Evolutionary conservation across 2,329 filamentous ascomycete genomes (phyloP).

Genomic region (Hirsutella minnesotensis): DNA sequence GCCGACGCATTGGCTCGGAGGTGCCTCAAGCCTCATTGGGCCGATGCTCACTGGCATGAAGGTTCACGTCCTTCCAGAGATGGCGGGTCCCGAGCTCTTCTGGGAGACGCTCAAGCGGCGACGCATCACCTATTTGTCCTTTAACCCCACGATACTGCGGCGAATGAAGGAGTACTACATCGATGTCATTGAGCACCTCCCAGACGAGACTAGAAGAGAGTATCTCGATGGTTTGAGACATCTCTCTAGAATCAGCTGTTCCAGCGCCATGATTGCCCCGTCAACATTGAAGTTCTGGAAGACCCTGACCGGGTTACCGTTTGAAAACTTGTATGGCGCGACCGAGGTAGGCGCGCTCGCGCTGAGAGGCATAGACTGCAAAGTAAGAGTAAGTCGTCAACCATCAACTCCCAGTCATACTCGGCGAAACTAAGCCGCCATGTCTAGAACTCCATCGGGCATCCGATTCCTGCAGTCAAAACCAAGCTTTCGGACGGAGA

Average conservation of each 20-base stretch:
- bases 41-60: slow-evolving; percentile 7
- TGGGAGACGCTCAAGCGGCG: slow-evolving; percentile 6
- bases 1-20: slow-evolving; percentile 10
- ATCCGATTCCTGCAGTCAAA: slow-evolving; percentile 2
- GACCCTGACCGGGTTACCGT: slow-evolving; percentile 2
- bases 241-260: slow-evolving; percentile 1
- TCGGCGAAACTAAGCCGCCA: too few relatives aligned
- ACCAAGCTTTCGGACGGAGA: slow-evolving; percentile 8
- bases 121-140: slow-evolving; percentile 5
- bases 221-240: slow-evolving; percentile 4
- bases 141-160: slow-evolving; percentile 7
- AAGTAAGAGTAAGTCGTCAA: too few relatives aligned
- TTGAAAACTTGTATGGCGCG: slow-evolving; percentile 7
- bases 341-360: slow-evolving; percentile 6
- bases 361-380: neutral
- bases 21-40: slow-evolving; percentile 4
- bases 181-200: neutral
- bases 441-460: slow-evolving; percentile 5
- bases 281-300: slow-evolving; percentile 8
- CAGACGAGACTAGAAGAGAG: slow-evolving; percentile 3
- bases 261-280: slow-evolving; percentile 2
- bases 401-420: too few relatives aligned
- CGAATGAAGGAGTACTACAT: neutral
- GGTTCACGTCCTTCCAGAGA: slow-evolving; percentile 6
- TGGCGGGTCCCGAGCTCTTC: slow-evolving; percentile 2